Base-by-base conservation (phyloP, 768 basidiomycete genomes). In the Boletellus emodensis region DNA sequence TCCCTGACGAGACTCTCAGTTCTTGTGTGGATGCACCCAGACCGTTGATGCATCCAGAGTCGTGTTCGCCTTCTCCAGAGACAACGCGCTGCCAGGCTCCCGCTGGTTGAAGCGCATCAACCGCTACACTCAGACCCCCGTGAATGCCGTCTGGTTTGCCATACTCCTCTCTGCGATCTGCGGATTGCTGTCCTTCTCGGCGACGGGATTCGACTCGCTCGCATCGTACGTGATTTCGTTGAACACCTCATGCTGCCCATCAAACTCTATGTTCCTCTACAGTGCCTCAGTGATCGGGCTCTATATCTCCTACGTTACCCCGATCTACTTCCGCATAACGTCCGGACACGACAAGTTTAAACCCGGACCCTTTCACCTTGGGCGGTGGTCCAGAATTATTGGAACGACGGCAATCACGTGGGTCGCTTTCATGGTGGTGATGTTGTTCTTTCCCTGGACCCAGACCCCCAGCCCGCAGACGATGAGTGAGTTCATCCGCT, bases 41-140 rank as follows among this genome's bases (percentile, higher is more conserved):
- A 67, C 62, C 45, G 66, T 77, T 22, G 75, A 77, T 54, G 75
- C 73, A 18, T 75, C 76, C 14, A 70, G 75, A 36, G 75, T 75
- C 22, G 63, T 77, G 26, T 77, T 75, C 43, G 75, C 75, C 24
- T 74, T 77, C 58, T 63, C 60, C 9, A 51, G 73, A 10, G 73
- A 73, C 40, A 60, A 71, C 40, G 73, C 69, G 12, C 56, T 72
- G 9, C 72, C 72, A 4, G 70, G 71, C 11, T 72, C 72, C 1
- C 59, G 61, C 20, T 70, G 61, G 63, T 70, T 68, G 69, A 69
- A 69, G 46, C 56, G 59, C 48, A 56, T 72, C 44, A 71, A 72
- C 48, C 56, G 32, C 1, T 44, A 45, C 14, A 71, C 68, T 1
- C 60, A 60, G 35, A 72, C 66, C 8, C 74, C 73, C 0, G 64